Evolutionary conservation across 495 filamentous ascomycete genomes (phyloP).

Genomic region (Penicillium psychrofluorescens): DNA sequence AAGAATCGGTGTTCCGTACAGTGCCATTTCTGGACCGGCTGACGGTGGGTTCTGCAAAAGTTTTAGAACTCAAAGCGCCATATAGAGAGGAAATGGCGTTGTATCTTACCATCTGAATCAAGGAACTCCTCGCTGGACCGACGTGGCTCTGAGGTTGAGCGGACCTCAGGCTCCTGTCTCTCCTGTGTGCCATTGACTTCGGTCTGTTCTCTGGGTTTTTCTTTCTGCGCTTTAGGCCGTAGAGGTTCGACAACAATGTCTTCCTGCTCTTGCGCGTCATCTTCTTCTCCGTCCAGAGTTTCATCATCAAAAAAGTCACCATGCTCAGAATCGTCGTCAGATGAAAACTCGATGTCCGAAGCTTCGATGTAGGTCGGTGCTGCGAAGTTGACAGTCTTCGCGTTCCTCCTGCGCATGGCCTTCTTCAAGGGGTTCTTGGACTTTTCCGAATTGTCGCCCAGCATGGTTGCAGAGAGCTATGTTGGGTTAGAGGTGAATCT

Average conservation of each 20-base stretch:
- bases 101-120: constrained; percentile 33
- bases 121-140: constrained; percentile 64
- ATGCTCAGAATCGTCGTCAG: constrained; percentile 68
- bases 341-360: constrained; percentile 82
- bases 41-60: constrained; percentile 42
- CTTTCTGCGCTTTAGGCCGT: constrained; percentile 30
- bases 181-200: constrained; percentile 15
- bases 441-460: constrained; percentile 84
- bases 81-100: background rate
- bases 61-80: constrained; percentile 7
- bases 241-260: constrained; percentile 43
- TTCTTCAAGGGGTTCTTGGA: constrained; percentile 84
- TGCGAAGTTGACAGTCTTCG: constrained; percentile 84
- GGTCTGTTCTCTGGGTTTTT: constrained; percentile 25
- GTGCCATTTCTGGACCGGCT: constrained; percentile 76
- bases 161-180: constrained; percentile 20
- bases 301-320: constrained; percentile 53
- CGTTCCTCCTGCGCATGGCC: constrained; percentile 78
- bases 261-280: constrained; percentile 30
- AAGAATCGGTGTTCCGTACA: constrained; percentile 83
- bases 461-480: constrained; percentile 90
- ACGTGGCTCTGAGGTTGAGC: constrained; percentile 27
- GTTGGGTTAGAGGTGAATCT: constrained; percentile 8
- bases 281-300: constrained; percentile 31
- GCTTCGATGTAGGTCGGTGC: constrained; percentile 85